Percentiles rank a stretch among this genome's conserved stretches.
Conservation (phyloP, 1,284 basidiomycete species). For the Neolentinus lepideus region DNA sequence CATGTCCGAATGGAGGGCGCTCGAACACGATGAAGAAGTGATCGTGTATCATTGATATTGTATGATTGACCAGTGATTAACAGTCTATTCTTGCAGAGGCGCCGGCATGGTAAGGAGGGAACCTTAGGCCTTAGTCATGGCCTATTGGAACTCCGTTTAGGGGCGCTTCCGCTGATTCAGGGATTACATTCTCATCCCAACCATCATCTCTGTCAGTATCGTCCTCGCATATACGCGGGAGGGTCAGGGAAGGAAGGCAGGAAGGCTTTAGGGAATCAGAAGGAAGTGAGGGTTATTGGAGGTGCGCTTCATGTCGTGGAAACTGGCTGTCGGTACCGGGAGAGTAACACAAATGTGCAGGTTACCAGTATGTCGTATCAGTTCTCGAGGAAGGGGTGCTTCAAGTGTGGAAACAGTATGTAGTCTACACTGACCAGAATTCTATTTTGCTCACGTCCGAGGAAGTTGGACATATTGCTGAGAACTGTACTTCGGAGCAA, state of each 20-base stretch:
- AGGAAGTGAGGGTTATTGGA: background rate
- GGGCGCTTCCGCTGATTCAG: background rate
- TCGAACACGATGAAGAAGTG: too few species aligned
- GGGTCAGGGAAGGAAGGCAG: background rate
- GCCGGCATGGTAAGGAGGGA: background rate
- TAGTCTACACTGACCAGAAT: slow-evolving; percentile 16
- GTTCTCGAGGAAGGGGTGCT: slow-evolving; percentile 78
- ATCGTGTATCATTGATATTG: background rate
- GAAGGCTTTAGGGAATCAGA: background rate
- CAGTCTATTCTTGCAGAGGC: background rate
- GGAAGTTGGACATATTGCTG: slow-evolving; percentile 84
- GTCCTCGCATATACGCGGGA: slow-evolving; percentile 2
- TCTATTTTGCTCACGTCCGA: slow-evolving; percentile 13
- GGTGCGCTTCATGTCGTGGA: background rate
- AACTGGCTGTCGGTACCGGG: background rate
- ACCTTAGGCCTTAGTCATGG: background rate
- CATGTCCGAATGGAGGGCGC: background rate
- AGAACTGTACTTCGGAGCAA: slow-evolving; percentile 80
- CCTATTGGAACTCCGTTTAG: background rate
- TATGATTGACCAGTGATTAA: background rate
- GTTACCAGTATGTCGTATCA: slow-evolving; percentile 59
- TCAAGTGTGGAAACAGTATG: slow-evolving; percentile 80
- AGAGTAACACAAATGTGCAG: slow-evolving; percentile 3
- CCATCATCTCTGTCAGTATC: background rate
- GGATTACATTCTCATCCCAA: slow-evolving; percentile 1